These are phyloP conservation scores for Anaeromyces robustus DNA, from an alignment of 192 early-diverging fungal genomes.

Conservation along the genomic window DNA sequence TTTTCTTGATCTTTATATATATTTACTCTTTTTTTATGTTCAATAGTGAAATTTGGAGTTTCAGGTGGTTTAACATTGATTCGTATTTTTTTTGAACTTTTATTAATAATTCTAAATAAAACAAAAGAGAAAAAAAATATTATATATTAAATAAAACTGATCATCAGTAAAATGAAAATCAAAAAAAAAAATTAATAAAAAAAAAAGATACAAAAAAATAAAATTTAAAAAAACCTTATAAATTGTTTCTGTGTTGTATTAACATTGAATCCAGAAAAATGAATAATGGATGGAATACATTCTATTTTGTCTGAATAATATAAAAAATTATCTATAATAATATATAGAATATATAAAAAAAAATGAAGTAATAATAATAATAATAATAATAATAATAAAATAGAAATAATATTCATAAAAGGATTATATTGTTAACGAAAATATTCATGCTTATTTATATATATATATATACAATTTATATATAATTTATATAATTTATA, in stretches of 20 bases:
- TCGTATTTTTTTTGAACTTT: neutral
- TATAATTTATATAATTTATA: too few species aligned
- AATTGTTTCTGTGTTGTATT: neutral
- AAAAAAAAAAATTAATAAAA: too few species aligned
- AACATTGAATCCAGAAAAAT: neutral
- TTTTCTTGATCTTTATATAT: too few species aligned
- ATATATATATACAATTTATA: too few species aligned
- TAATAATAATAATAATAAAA: too few species aligned
- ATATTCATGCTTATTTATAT: too few species aligned
- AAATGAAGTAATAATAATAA: too few species aligned
- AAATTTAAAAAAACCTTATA: neutral
- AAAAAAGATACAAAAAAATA: neutral
- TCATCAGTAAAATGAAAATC: too few species aligned
- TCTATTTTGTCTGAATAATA: neutral
- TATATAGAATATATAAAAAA: neutral
- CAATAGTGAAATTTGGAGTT: neutral
- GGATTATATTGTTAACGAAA: too few species aligned
- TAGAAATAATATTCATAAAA: too few species aligned
- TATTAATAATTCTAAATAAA: neutral
- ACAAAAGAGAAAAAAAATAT: too few species aligned
- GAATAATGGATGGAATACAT: neutral
- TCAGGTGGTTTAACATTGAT: neutral
- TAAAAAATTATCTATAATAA: neutral
- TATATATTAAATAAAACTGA: too few species aligned
- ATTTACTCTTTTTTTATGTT: neutral